Conservation (phyloP, 768 basidiomycete genomes). For the Pleurotus citrinopileatus region DNA sequence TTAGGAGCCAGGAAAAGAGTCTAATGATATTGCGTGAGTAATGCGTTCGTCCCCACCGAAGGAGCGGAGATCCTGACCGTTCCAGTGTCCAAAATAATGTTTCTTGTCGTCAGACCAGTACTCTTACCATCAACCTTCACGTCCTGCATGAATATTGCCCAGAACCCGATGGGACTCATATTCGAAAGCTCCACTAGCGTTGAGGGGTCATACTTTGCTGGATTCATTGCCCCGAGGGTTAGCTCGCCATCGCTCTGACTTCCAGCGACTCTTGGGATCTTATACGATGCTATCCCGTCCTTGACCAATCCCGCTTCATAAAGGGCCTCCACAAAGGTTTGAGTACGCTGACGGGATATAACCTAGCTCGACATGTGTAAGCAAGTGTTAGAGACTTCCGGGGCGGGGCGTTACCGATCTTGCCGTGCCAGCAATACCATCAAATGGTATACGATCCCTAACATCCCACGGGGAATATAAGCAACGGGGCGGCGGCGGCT, state of each 20-base stretch:
- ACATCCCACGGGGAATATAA: background rate
- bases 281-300: constrained; percentile 62
- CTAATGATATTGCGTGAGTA: background rate
- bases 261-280: constrained; percentile 61
- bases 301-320: constrained; percentile 43
- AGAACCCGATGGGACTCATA: constrained; percentile 54
- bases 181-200: constrained; percentile 49
- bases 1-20: constrained; percentile 11
- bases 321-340: constrained; percentile 58
- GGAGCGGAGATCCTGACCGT: constrained; percentile 18
- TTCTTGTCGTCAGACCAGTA: constrained; percentile 40
- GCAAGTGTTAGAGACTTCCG: background rate
- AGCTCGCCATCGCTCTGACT: constrained; percentile 55
- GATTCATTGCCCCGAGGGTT: constrained; percentile 58
- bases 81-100: constrained; percentile 52
- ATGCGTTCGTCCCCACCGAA: background rate
- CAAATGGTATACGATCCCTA: constrained; percentile 37
- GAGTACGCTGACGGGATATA: constrained; percentile 51
- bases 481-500: no score
- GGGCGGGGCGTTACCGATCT: constrained; percentile 17
- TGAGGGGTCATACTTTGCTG: constrained; percentile 44
- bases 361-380: constrained; percentile 21
- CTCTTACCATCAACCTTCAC: constrained; percentile 46
- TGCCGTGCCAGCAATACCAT: constrained; percentile 55
- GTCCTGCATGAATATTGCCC: constrained; percentile 55